phyloP scores from a whole-genome alignment of 306 rosid species.

The Parietaria judaica region DNA sequence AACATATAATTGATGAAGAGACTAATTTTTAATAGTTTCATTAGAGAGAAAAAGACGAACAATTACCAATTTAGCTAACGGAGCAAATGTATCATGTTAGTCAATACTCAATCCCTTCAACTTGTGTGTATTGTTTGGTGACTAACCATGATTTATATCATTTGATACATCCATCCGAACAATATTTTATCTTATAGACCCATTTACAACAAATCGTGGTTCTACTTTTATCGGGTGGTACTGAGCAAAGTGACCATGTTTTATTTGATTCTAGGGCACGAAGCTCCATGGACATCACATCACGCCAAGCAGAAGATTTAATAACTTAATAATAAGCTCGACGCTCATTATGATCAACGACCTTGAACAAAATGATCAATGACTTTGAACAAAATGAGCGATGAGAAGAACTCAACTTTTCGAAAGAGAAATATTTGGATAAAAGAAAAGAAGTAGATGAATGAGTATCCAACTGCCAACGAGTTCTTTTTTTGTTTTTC shows the following conservation, averaged over 20 bases:
- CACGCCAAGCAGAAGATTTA: too few species aligned
- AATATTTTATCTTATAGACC: conserved; percentile 12
- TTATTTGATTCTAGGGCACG: neutral
- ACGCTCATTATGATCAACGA: neutral
- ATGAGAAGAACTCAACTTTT: neutral
- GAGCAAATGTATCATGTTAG: too few species aligned
- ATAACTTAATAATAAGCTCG: too few species aligned
- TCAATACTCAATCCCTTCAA: neutral
- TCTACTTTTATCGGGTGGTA: neutral
- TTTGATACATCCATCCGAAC: neutral
- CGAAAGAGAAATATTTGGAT: conserved; percentile 4
- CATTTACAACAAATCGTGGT: conserved; percentile 6
- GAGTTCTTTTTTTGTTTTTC: too few species aligned
- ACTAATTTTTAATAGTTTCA: neutral
- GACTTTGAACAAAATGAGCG: neutral
- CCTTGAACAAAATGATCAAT: neutral
- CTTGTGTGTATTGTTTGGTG: neutral
- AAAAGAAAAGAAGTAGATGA: neutral
- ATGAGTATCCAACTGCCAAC: too few species aligned
- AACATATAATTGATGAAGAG: neutral
- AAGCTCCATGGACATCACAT: conserved; percentile 1
- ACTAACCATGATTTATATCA: neutral
- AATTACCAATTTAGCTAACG: too few species aligned
- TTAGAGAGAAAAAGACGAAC: too few species aligned
- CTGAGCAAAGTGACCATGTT: neutral